Evolutionary conservation across 1,284 basidiomycete species (phyloP).

Genomic region (Moniliella sp.): DNA sequence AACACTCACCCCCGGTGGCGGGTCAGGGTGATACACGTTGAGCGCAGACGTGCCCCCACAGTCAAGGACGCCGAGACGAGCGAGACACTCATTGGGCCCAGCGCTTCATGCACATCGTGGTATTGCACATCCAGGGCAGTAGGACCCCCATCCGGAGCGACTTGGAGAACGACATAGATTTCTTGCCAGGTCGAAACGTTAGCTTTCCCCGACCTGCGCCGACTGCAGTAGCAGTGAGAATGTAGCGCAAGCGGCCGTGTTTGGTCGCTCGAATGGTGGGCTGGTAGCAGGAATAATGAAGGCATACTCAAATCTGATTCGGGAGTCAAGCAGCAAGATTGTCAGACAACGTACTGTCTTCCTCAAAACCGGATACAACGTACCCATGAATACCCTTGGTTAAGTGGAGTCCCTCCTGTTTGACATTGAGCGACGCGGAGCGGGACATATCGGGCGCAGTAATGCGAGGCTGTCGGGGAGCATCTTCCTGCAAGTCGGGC

Average conservation of each 20-base stretch:
- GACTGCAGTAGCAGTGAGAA: conserved; percentile 21
- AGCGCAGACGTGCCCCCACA: conserved; percentile 22
- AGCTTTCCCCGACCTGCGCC: conserved; percentile 21
- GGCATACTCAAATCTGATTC: conserved; percentile 27
- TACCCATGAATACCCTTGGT: conserved; percentile 21
- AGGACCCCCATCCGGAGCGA: conserved; percentile 21
- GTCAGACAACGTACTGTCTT: too few species aligned
- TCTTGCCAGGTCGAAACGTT: conserved; percentile 20
- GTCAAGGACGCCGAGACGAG: conserved; percentile 23
- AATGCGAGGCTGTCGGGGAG: too few species aligned
- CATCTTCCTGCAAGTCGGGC: too few species aligned
- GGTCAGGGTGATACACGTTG: conserved; percentile 22
- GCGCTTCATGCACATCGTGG: conserved; percentile 25
- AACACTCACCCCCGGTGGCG: conserved; percentile 22
- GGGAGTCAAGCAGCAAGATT: too few species aligned
- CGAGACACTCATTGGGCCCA: conserved; percentile 19
- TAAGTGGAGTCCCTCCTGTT: conserved; percentile 11
- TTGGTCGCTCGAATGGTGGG: conserved; percentile 23
- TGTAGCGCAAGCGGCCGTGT: conserved; percentile 25
- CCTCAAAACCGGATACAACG: too few species aligned
- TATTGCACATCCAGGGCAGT: conserved; percentile 26
- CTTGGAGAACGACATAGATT: conserved; percentile 26
- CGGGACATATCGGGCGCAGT: too few species aligned
- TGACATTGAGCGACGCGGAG: too few species aligned
- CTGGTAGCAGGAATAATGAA: conserved; percentile 28